Evolutionary conservation across 495 filamentous ascomycete genomes (phyloP).

Genomic region (Talaromyces adpressus): DNA sequence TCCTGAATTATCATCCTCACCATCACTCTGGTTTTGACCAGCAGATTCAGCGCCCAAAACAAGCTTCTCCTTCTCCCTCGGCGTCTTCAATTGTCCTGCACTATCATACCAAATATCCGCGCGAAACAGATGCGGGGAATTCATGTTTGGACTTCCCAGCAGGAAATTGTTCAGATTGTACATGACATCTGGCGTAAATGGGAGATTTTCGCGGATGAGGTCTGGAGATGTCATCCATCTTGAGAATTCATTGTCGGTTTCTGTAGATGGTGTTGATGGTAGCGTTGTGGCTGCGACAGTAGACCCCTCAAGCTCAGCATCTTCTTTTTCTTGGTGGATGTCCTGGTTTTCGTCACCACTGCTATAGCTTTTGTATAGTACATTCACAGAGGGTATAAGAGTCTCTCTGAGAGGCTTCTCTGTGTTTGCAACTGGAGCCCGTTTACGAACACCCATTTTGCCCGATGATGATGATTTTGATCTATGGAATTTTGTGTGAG

Average conservation of each 20-base stretch:
- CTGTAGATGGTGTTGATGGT: neutral
- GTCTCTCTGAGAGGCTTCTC: neutral
- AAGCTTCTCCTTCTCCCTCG: conserved; percentile 18
- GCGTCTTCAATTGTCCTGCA: conserved; percentile 23
- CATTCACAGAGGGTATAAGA: neutral
- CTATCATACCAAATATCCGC: conserved; percentile 73
- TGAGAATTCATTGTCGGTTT: neutral
- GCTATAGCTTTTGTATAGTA: neutral
- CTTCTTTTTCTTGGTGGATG: neutral
- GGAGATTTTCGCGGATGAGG: conserved; percentile 18
- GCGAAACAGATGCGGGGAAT: conserved; percentile 73
- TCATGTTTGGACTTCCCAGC: conserved; percentile 80
- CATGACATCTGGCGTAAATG: conserved; percentile 55
- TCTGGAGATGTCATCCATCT: conserved; percentile 30
- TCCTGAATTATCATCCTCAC: neutral
- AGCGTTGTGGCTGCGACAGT: neutral
- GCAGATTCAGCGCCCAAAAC: neutral
- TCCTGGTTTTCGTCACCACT: no score
- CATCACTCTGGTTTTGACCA: neutral
- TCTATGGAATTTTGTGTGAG: neutral
- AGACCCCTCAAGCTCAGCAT: neutral
- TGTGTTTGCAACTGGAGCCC: neutral
- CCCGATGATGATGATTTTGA: neutral
- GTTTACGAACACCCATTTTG: neutral
- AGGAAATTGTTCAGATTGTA: conserved; percentile 61